Base-by-base conservation (phyloP, 352 stramenopile genomes). In the Phytophthora tubulina region DNA sequence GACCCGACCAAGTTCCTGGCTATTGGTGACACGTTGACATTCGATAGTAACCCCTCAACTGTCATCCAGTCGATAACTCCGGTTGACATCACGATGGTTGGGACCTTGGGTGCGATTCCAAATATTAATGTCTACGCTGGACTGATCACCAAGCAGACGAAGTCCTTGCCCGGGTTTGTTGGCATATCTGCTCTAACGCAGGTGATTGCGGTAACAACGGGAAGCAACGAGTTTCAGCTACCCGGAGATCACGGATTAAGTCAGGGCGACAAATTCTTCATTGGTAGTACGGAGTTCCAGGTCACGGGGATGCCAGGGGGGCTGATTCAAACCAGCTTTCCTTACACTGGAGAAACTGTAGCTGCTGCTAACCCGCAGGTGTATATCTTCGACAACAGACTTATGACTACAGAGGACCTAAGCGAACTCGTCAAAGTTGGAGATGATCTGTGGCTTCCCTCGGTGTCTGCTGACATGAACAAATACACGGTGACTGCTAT, bases 1-100 rank as follows among this genome's bases (percentile, higher is more conserved):
- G 79, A 95, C 51, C 83, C 85, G 3, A 93, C 79, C n/a, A 57
- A 79, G 15, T 89, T 84, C 33, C 11, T 95, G 35, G 85, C 86
- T 0, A 62, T 92, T 64, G 78, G 85, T 11, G 88, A 95, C 68
- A 76, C 73, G 27, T 8, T 95, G 30, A 66, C 39, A 8, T 77
- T 94, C 33, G 72, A 44, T 10, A 49, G 39, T 2, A 58, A 39
- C 2, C 15, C 45, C 3, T 60, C 64, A 1, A 86, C 85, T 52
- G 81, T 45, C 11, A 78, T 95, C n/a, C 66, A 84, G 58, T 74
- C 84, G 4, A 33, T 91, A 13, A 82, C 84, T 0, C 57, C 69
- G 0, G 50, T 67, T 11, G 80, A 86, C 21, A 82, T 92, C 27
- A 91, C 80, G 6, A 44, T 94, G 17, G 79, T 70, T 0, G 49